Conservation (phyloP, 345 rosid genomes). For the Carallia pectinifolia region DNA sequence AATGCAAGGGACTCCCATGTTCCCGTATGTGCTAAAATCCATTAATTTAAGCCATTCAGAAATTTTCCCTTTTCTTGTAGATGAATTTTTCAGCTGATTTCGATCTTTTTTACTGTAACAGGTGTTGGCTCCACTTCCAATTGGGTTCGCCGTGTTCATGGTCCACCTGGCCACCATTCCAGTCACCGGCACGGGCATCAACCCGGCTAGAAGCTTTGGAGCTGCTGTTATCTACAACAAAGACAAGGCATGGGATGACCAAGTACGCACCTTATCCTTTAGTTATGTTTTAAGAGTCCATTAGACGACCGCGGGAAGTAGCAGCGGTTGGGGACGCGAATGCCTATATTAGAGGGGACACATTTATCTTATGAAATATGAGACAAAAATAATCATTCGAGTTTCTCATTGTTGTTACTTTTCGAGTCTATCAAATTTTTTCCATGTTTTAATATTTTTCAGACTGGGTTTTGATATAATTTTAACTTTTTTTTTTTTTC, state of each 20-base stretch:
- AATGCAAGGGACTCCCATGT: constrained; percentile 49
- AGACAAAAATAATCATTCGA: too few relatives aligned
- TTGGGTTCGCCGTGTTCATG: constrained; percentile 50
- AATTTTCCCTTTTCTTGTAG: not conserved
- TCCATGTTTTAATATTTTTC: not conserved
- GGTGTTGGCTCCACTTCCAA: constrained; percentile 49
- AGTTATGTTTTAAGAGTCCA: not conserved
- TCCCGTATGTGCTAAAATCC: constrained; percentile 27
- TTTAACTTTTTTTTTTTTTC: not conserved
- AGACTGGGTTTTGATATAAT: too few relatives aligned
- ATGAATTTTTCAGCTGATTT: not conserved
- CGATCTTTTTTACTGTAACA: not conserved
- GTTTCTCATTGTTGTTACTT: too few relatives aligned
- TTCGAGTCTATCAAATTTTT: too few relatives aligned
- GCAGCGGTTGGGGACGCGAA: too few relatives aligned
- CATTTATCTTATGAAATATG: too few relatives aligned
- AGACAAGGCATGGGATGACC: constrained; percentile 48
- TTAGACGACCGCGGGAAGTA: too few relatives aligned
- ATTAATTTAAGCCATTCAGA: not conserved
- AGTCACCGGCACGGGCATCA: constrained; percentile 45
- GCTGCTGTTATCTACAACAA: constrained; percentile 38
- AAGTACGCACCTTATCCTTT: constrained; percentile 15
- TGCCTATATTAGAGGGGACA: too few relatives aligned
- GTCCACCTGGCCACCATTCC: constrained; percentile 50
- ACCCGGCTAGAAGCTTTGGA: constrained; percentile 49